phyloP scores from a whole-genome alignment of 768 basidiomycete species.

The Trametes gibbosa region DNA sequence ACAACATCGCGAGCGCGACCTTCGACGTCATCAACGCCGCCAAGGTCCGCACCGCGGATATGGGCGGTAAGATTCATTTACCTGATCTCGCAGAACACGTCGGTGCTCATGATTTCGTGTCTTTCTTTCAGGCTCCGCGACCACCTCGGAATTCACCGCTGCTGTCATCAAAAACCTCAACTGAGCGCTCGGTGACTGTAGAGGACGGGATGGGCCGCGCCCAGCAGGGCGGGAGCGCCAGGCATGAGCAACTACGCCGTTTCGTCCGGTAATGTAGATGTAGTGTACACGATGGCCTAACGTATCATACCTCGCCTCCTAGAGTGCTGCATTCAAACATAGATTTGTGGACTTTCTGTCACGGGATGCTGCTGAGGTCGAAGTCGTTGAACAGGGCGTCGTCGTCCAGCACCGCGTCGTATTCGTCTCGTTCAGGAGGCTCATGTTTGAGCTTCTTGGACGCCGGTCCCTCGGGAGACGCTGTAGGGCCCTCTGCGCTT shows the following conservation, averaged over 20 bases:
- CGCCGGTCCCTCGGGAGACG: conserved; percentile 27
- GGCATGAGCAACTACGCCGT: conserved; percentile 9
- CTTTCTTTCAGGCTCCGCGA: conserved; percentile 62
- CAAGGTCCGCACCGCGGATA: conserved; percentile 89
- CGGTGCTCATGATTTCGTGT: neutral
- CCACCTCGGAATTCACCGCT: conserved; percentile 92
- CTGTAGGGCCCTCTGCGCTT: conserved; percentile 18
- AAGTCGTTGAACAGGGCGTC: conserved; percentile 47
- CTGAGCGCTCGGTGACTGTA: conserved; percentile 8
- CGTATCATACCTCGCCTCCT: conserved; percentile 15
- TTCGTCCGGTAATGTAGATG: conserved; percentile 22
- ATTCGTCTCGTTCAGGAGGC: conserved; percentile 41
- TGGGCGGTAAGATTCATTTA: conserved; percentile 69
- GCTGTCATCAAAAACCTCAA: conserved; percentile 84
- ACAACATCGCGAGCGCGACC: conserved; percentile 87
- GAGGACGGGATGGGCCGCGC: conserved; percentile 1
- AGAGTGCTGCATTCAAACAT: conserved; percentile 1
- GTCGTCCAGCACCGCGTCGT: conserved; percentile 49
- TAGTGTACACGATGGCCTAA: conserved; percentile 21
- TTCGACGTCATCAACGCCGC: conserved; percentile 90
- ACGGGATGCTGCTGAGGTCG: conserved; percentile 30
- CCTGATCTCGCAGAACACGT: neutral
- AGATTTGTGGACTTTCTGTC: neutral
- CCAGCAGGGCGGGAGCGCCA: conserved; percentile 3
- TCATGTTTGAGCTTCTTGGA: conserved; percentile 37